Evolutionary conservation across 495 filamentous ascomycete genomes (phyloP), one percentile per base, ranked within the genome.

Genomic region (Sordaria brevicollis): DNA sequence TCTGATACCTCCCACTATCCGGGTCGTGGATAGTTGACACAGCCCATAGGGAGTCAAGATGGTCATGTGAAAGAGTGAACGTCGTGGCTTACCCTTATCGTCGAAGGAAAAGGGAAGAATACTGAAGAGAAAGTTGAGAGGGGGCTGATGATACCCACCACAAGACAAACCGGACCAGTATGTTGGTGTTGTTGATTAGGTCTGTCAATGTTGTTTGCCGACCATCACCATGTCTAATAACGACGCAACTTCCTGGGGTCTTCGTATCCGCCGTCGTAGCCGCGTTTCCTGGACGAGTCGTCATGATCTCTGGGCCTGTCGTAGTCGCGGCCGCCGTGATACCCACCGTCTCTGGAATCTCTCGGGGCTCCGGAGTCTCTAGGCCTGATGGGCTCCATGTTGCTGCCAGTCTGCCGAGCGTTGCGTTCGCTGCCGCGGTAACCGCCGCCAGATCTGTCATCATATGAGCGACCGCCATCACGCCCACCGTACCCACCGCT

Each of bases 191-290:
- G 74, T 74, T 75, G 70, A 74, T 76, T 71, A 74, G 73, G 69
- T 70, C 69, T 73, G 62, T 70, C 38, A 54, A 70, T 75, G 72
- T 69, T 74, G 70, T 79, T 29, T 13, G 21, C 21, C 49, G 21
- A 29, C 21, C 49, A 57, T 25, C 37, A 38, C 17, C 49, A 57
- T 57, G 49, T 57, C 49, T 77, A 93, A 83, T 94, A 93, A 75
- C 92, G 89, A 79, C 91, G 87, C 75, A 92, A 86, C 76, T 89
- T 91, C 69, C 93, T 87, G 39, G 91, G 88, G 78, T 95, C 92
- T 74, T 94, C 91, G 77, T 92, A 89, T 71, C 86, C 85, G 69
- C 87, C 88, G 67, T 93, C 91, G 74, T 84, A 88, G 35, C 84
- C 82, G 72, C 88, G 85, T 74, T 86, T 87, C 57, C 89, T 82